Evolutionary conservation across 2,329 filamentous ascomycete genomes (phyloP).

Genomic region (Colletotrichum sp.): DNA sequence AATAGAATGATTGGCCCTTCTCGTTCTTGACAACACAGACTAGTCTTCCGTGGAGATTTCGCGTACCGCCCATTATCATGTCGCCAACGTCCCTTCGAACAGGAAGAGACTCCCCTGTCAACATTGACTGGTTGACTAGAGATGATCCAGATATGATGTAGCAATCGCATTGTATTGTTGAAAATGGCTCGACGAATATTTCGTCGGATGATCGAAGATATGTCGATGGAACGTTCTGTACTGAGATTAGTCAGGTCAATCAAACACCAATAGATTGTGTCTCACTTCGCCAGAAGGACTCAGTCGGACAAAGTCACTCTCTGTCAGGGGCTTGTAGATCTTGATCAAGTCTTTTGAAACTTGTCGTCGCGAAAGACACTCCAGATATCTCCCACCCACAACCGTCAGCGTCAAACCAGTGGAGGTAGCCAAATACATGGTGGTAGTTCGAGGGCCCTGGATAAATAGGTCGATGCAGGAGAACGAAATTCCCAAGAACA

Average conservation of each 20-base stretch:
- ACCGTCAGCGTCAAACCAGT: neutral
- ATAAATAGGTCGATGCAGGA: neutral
- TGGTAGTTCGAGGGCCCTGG: neutral
- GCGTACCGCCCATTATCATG: neutral
- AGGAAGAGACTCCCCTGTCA: neutral
- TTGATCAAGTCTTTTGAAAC: neutral
- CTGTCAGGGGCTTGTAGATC: neutral
- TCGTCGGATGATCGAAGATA: neutral
- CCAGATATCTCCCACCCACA: neutral
- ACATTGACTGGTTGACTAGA: neutral
- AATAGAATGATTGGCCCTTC: neutral
- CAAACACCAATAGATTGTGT: neutral
- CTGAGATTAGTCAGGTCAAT: neutral
- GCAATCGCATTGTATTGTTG: neutral
- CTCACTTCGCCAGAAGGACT: neutral
- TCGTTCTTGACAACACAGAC: neutral
- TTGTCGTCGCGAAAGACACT: neutral
- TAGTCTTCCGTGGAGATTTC: neutral
- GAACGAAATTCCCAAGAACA: neutral
- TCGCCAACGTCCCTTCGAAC: neutral
- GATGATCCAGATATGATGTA: neutral
- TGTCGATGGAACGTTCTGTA: neutral
- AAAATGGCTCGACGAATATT: neutral
- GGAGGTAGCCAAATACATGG: neutral
- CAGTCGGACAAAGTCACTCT: neutral